These are phyloP conservation scores for Triticum monococcum DNA, from an alignment of 176 grass and related monocot genomes.

Conservation along the genomic window DNA sequence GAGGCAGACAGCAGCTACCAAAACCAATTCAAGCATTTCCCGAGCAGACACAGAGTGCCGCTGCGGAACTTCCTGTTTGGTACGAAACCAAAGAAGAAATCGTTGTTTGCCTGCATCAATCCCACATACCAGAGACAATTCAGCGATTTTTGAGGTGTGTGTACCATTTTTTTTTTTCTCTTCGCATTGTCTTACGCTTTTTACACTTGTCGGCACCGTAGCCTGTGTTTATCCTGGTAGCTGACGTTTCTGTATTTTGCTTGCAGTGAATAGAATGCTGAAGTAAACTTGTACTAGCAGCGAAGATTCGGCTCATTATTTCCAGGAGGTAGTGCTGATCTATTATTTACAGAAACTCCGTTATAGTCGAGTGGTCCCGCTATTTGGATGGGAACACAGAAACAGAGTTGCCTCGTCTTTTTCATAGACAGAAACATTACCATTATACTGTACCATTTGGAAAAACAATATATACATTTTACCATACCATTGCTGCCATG, in stretches of 20 bases:
- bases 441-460: not conserved
- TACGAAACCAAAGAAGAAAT: constrained; percentile 73
- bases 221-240: not conserved
- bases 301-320: not conserved
- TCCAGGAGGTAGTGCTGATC: not conserved
- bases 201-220: not conserved
- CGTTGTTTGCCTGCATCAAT: constrained; percentile 65
- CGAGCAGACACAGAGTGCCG: constrained; percentile 59
- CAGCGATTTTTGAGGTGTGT: constrained; percentile 50
- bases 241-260: constrained; percentile 4
- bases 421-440: not conserved
- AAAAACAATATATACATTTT: not conserved
- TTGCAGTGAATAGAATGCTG: constrained; percentile 21
- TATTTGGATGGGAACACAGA: constrained; percentile 24
- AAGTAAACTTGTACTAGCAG: not conserved
- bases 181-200: not conserved
- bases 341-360: constrained; percentile 3
- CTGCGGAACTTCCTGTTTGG: constrained; percentile 78
- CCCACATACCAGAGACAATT: constrained; percentile 63
- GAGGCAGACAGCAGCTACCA: constrained; percentile 27
- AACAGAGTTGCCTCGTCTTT: not conserved
- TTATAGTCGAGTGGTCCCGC: not conserved
- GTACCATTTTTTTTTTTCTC: not conserved
- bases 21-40: constrained; percentile 62
- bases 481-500: not conserved